A percentile compares a stretch with the other conserved stretches of the same genome.
These are phyloP conservation scores for Scedosporium apiospermum DNA, from an alignment of 2,329 filamentous ascomycete genomes.

Conservation along the genomic window DNA sequence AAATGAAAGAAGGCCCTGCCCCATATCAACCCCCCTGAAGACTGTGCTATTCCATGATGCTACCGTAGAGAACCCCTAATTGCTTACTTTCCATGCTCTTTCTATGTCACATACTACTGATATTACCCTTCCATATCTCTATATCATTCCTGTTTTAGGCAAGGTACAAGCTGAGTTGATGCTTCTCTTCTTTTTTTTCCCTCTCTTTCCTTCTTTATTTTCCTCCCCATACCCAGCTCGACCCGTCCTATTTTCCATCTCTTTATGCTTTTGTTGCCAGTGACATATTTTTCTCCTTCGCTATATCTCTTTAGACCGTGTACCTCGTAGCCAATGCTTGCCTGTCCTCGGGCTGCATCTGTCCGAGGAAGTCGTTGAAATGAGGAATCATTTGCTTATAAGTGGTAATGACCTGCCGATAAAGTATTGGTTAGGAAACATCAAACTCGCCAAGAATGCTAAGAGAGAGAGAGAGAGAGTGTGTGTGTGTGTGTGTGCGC, in stretches of 20 bases:
- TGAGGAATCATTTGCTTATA: constrained; percentile 53
- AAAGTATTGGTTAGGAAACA: constrained; percentile 8
- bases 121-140: neutral
- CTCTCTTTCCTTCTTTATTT: neutral
- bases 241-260: neutral
- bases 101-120: neutral
- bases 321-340: constrained; percentile 40
- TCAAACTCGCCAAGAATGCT: neutral
- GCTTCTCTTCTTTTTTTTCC: neutral
- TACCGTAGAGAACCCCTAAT: neutral
- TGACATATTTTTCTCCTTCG: neutral
- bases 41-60: neutral
- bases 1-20: constrained; percentile 4
- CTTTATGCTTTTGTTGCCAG: neutral
- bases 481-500: neutral
- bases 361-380: constrained; percentile 44
- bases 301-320: constrained; percentile 22
- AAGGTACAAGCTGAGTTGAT: neutral
- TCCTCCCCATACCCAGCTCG: neutral
- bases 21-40: neutral
- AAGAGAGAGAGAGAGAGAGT: constrained; percentile 11
- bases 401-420: constrained; percentile 37
- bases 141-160: neutral
- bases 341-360: constrained; percentile 39
- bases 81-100: neutral